Conservation (phyloP, 192 early-diverging fungal species). For the Dissophora globulifera region DNA sequence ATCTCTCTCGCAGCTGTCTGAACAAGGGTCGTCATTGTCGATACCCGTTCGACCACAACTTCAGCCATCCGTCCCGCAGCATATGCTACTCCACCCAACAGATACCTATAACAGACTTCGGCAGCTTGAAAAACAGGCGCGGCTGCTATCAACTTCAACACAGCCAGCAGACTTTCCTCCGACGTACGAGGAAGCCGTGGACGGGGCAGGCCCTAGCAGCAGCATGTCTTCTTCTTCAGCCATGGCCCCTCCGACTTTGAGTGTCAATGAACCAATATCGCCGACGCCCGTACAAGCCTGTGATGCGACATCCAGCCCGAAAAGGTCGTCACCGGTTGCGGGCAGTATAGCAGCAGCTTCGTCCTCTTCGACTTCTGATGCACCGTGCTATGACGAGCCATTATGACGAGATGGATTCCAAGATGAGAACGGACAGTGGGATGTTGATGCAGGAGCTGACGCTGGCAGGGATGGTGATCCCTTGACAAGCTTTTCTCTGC, state of each 20-base stretch:
- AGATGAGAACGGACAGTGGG: neutral
- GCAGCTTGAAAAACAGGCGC: slow-evolving; percentile 5
- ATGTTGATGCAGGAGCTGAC: neutral
- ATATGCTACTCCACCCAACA: slow-evolving; percentile 37
- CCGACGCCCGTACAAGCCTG: too few relatives aligned
- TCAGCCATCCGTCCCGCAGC: slow-evolving; percentile 17
- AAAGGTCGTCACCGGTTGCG: too few relatives aligned
- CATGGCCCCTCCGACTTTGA: neutral
- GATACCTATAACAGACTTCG: neutral
- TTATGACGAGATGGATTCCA: neutral
- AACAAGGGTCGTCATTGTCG: neutral
- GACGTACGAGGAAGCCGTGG: slow-evolving; percentile 38
- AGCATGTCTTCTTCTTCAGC: too few relatives aligned
- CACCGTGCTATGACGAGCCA: neutral
- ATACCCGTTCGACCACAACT: neutral
- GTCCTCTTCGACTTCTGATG: neutral
- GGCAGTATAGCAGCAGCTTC: too few relatives aligned
- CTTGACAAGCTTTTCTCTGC: slow-evolving; percentile 1
- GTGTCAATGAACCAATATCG: too few relatives aligned
- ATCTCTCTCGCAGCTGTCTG: neutral
- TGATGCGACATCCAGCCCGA: too few relatives aligned
- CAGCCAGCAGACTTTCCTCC: slow-evolving; percentile 29
- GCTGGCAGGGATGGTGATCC: neutral
- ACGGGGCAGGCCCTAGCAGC: slow-evolving; percentile 1
- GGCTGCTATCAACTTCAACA: neutral